A percentile compares a stretch with the other conserved stretches of the same genome.
Conservation (phyloP, 2,329 filamentous ascomycete genomes). For the Pseudofabraea citricarpa region DNA sequence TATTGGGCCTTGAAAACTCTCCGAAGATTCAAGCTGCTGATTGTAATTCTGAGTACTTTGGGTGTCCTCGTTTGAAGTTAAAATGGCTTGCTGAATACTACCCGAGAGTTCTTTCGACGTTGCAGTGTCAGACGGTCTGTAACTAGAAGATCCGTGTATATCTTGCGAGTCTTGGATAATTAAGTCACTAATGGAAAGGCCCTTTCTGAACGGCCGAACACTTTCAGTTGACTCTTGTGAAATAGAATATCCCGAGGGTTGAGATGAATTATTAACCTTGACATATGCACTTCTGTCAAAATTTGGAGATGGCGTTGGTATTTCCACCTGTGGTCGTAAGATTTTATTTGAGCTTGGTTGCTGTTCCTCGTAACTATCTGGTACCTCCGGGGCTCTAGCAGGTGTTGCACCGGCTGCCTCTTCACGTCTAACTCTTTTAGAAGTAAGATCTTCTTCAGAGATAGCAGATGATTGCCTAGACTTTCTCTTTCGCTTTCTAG, state of each 20-base stretch:
- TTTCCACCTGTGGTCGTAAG: background rate
- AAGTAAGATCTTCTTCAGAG: background rate
- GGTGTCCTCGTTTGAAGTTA: no score
- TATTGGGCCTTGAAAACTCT: no score
- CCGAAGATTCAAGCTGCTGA: no score
- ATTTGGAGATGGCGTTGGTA: background rate
- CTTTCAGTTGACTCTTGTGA: background rate
- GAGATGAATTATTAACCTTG: background rate
- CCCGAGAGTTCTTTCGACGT: background rate
- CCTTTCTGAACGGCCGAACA: background rate
- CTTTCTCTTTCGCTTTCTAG: background rate
- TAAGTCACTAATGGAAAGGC: background rate
- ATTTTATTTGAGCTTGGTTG: background rate
- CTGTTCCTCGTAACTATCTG: conserved; percentile 1
- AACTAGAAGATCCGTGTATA: background rate
- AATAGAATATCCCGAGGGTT: background rate
- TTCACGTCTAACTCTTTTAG: no score
- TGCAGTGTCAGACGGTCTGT: background rate
- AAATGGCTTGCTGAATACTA: no score
- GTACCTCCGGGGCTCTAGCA: no score
- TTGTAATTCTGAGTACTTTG: no score
- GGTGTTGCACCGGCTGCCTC: no score
- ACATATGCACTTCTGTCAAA: background rate
- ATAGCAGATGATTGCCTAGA: background rate
- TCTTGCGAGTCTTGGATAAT: conserved; percentile 1